A percentile compares a stretch with the other conserved stretches of the same genome.
These are phyloP conservation scores for peach (Prunus persica) DNA, from an alignment of 306 rosid genomes.

Conservation along the genomic window Prunus_persica_NCBIv2 NC_034010.1:22935001-22935500, in stretches of 20 bases:
- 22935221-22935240: too few species aligned
- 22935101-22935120: background rate
- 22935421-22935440: constrained; percentile 23
- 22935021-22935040: background rate
- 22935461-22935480: background rate
- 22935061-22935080: background rate
- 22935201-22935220: background rate
- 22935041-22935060: background rate
- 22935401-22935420: background rate
- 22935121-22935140: background rate
- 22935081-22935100: background rate
- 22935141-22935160: background rate
- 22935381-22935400: background rate
- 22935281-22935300: background rate
- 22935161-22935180: background rate
- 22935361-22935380: background rate
- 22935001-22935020: background rate
- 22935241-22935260: too few species aligned
- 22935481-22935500: background rate
- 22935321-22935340: background rate
- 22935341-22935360: background rate
- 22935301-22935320: background rate
- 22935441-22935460: constrained; percentile 13
- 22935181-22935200: background rate
- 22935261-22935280: background rate